Conservation (phyloP, 352 stramenopile genomes). For the Globisporangium nunn region DNA sequence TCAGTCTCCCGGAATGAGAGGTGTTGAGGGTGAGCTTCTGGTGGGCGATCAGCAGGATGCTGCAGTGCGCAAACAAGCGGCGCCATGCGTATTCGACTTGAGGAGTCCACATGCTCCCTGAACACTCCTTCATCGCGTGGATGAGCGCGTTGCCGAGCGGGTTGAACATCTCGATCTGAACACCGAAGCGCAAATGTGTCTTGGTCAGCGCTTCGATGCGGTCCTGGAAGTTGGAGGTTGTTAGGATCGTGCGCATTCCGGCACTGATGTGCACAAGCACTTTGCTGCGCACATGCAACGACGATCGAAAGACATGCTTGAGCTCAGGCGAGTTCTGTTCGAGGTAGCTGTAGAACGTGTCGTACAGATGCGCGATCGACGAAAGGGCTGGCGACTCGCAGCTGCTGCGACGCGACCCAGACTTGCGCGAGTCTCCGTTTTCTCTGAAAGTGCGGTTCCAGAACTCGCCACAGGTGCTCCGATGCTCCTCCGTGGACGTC, state of each 20-base stretch:
- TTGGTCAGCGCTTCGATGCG: conserved; percentile 62
- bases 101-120: conserved; percentile 25
- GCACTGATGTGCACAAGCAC: conserved; percentile 86
- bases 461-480: conserved; percentile 21
- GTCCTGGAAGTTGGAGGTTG: conserved; percentile 47
- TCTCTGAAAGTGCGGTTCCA: conserved; percentile 34
- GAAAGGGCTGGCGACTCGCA: conserved; percentile 10
- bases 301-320: conserved; percentile 38
- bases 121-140: conserved; percentile 54
- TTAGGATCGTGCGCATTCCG: conserved; percentile 34
- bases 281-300: conserved; percentile 62
- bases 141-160: conserved; percentile 84
- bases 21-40: conserved; percentile 11
- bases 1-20: not conserved
- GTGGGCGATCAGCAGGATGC: conserved; percentile 21
- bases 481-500: conserved; percentile 22
- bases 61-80: conserved; percentile 32
- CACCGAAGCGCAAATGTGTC: conserved; percentile 77
- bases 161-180: conserved; percentile 86
- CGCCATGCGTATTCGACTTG: conserved; percentile 35
- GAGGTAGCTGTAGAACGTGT: conserved; percentile 40
- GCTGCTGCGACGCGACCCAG: conserved; percentile 13
- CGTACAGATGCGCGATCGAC: conserved; percentile 26
- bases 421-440: not conserved
- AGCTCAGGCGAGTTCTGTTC: conserved; percentile 41